phyloP scores from a whole-genome alignment of 1,139 yeast species.

The Pichia sorboxylosa region DNA sequence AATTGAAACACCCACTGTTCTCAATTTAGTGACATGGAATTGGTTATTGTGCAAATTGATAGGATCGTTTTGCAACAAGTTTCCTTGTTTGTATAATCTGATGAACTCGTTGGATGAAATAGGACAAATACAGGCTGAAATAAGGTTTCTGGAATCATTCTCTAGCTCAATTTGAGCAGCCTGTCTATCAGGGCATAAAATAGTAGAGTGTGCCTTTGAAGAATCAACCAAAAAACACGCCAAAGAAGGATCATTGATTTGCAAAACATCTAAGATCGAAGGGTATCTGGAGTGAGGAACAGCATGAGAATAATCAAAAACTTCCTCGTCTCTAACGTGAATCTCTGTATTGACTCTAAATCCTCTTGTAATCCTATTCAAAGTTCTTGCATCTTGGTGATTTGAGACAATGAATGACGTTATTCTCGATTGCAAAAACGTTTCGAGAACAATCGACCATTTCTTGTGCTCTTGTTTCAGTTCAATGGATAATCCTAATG shows the following conservation, averaged over 20 bases:
- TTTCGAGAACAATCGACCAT: constrained; percentile 57
- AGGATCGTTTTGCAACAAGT: constrained; percentile 49
- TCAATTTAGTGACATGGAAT: constrained; percentile 12
- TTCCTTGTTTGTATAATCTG: constrained; percentile 27
- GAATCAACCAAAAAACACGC: constrained; percentile 57
- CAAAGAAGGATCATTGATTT: constrained; percentile 42
- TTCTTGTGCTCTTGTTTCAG: constrained; percentile 42
- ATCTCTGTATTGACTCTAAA: constrained; percentile 29
- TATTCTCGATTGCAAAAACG: constrained; percentile 35
- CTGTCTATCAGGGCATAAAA: constrained; percentile 39
- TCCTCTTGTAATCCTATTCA: too few species aligned
- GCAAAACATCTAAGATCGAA: constrained; percentile 51
- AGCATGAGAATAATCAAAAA: constrained; percentile 35
- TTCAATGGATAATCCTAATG: constrained; percentile 55
- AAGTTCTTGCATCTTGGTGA: constrained; percentile 43
- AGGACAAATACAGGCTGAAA: constrained; percentile 35
- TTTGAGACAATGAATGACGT: constrained; percentile 59
- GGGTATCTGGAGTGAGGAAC: constrained; percentile 27
- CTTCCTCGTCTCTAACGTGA: constrained; percentile 44
- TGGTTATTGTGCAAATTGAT: constrained; percentile 32
- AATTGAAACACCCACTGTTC: constrained; percentile 17
- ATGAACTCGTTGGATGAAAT: constrained; percentile 28
- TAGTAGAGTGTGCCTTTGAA: constrained; percentile 44
- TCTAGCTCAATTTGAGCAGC: constrained; percentile 40
- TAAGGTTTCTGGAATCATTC: constrained; percentile 27